A percentile compares a stretch with the other conserved stretches of the same genome.
phyloP scores from a whole-genome alignment of 352 stramenopile species.

The Phytophthora uliginosa region DNA sequence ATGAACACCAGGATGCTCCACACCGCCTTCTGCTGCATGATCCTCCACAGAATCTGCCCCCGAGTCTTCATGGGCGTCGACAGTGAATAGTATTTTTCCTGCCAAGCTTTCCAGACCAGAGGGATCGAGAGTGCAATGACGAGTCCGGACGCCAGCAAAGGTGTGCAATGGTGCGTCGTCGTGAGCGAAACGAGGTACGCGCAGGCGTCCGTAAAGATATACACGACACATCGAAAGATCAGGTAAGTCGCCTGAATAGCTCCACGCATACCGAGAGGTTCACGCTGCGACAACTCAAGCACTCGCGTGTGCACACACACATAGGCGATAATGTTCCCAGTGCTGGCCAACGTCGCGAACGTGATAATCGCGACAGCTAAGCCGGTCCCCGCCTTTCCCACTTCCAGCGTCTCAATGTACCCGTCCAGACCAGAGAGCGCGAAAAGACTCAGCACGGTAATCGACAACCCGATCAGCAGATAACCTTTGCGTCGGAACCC shows the following conservation, averaged over 20 bases:
- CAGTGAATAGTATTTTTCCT: conserved; percentile 48
- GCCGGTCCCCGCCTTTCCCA: conserved; percentile 6
- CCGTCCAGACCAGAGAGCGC: conserved; percentile 37
- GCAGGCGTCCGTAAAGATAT: conserved; percentile 22
- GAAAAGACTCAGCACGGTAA: conserved; percentile 41
- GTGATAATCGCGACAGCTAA: conserved; percentile 33
- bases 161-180: conserved; percentile 11
- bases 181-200: conserved; percentile 15
- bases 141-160: conserved; percentile 34
- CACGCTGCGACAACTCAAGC: conserved; percentile 55
- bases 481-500: conserved; percentile 89
- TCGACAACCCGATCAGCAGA: conserved; percentile 64
- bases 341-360: conserved; percentile 32
- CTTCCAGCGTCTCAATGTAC: conserved; percentile 24
- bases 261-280: conserved; percentile 45
- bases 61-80: conserved; percentile 43
- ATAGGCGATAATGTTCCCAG: conserved; percentile 50
- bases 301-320: conserved; percentile 50
- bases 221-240: conserved; percentile 41
- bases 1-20: conserved; percentile 53
- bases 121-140: conserved; percentile 36
- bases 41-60: conserved; percentile 48
- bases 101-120: conserved; percentile 40
- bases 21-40: conserved; percentile 58
- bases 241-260: conserved; percentile 55